Conservation (phyloP, 73 alveolate species). For the Paramecium tetraurelia region DNA sequence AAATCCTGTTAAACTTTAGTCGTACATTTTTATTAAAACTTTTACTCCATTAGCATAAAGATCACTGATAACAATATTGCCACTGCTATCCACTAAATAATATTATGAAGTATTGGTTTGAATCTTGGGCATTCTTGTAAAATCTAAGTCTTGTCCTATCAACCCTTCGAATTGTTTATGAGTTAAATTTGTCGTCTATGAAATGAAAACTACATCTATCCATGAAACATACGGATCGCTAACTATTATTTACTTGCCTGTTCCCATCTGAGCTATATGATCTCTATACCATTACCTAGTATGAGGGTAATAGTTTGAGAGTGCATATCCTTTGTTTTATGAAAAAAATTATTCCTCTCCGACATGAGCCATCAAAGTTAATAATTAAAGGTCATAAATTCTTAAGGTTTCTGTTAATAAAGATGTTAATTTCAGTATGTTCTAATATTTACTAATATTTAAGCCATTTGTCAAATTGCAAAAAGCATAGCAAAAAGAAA, state of each 20-base stretch:
- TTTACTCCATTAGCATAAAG: neutral
- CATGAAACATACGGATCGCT: constrained; percentile 20
- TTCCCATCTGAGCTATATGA: neutral
- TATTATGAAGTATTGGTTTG: neutral
- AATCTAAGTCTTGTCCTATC: neutral
- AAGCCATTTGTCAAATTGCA: neutral
- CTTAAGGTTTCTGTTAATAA: neutral
- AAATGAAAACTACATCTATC: neutral
- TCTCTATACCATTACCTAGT: constrained; percentile 26
- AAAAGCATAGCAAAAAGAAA: neutral
- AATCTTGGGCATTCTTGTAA: neutral
- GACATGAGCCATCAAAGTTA: neutral
- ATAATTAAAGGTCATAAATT: neutral
- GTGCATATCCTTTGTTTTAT: neutral
- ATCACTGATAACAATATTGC: neutral
- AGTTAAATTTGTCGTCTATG: constrained; percentile 7
- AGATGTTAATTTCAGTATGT: neutral
- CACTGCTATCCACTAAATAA: neutral
- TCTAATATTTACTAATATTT: neutral
- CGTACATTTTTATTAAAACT: neutral
- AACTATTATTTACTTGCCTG: neutral
- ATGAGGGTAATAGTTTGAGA: neutral
- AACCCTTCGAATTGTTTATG: neutral
- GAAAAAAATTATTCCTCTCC: neutral
- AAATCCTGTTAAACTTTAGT: neutral